phyloP scores from a whole-genome alignment of 176 grass and related monocot genomes.

The Paspalum notatum region DNA sequence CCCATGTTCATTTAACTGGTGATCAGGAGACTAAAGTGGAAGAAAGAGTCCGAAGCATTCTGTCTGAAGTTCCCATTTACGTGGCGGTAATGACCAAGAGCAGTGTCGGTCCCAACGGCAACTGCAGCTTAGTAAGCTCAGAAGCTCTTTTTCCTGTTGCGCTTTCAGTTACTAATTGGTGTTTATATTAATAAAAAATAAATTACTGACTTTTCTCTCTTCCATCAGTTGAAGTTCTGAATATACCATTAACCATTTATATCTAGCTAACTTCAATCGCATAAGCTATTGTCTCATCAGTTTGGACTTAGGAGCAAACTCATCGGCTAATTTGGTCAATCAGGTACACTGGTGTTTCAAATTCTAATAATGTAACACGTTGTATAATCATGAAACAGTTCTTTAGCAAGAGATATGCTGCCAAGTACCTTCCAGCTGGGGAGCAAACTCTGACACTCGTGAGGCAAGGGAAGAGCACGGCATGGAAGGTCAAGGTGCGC shows the following conservation, averaged over 20 bases:
- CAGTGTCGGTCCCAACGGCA: not conserved
- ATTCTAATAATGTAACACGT: not conserved
- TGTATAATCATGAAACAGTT: not conserved
- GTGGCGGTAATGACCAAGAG: conserved; percentile 26
- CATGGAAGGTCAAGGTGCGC: conserved; percentile 18
- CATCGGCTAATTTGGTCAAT: too few species aligned
- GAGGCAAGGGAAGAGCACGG: not conserved
- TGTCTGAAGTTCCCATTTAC: conserved; percentile 22
- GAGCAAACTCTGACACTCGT: conserved; percentile 24
- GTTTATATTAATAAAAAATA: not conserved
- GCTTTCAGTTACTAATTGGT: not conserved
- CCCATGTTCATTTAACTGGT: not conserved
- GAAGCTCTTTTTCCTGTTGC: not conserved
- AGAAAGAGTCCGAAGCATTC: conserved; percentile 1
- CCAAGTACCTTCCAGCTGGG: not conserved
- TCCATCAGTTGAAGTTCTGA: not conserved
- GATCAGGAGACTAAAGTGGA: conserved; percentile 13
- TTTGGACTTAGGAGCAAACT: too few species aligned
- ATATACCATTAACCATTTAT: not conserved
- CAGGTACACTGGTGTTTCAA: too few species aligned
- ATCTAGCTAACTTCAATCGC: too few species aligned
- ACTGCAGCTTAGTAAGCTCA: not conserved
- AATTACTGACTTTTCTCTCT: not conserved
- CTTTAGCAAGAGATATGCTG: not conserved
- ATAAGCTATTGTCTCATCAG: too few species aligned